Conservation (phyloP, 768 basidiomycete genomes). For the Lyophyllum atratum region DNA sequence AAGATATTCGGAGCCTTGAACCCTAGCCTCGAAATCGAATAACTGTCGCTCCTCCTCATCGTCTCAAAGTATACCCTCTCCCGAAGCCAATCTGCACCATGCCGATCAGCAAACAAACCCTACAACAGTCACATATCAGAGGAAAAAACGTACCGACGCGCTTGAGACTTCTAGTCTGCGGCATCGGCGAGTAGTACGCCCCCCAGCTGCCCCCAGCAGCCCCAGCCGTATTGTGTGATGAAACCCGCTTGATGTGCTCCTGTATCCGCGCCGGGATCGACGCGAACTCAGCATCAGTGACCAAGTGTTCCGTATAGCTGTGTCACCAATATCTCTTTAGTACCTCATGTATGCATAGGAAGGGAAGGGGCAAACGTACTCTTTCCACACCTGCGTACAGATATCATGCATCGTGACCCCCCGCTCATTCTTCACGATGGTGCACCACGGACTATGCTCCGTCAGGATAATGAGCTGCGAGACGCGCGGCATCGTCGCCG, state of each 20-base stretch:
- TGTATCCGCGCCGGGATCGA: conserved; percentile 64
- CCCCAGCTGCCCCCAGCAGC: conserved; percentile 23
- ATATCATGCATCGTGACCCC: conserved; percentile 81
- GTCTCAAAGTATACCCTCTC: conserved; percentile 74
- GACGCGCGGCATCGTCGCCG: conserved; percentile 70
- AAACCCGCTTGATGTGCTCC: conserved; percentile 69
- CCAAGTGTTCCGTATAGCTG: conserved; percentile 69
- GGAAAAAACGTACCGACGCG: conserved; percentile 60
- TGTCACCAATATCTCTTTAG: background rate
- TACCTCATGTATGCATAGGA: background rate
- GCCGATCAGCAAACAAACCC: background rate
- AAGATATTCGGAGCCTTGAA: conserved; percentile 81
- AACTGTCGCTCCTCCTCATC: conserved; percentile 59
- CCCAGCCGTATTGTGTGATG: conserved; percentile 37
- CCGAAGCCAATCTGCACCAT: conserved; percentile 70
- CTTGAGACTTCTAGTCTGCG: conserved; percentile 50
- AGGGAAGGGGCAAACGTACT: conserved; percentile 49
- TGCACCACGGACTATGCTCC: conserved; percentile 74
- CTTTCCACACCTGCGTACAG: conserved; percentile 71
- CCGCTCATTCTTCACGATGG: conserved; percentile 65
- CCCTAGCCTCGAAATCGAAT: conserved; percentile 62
- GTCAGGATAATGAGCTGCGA: conserved; percentile 60
- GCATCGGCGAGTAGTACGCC: conserved; percentile 52
- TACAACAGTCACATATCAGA: background rate
- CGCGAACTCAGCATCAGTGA: conserved; percentile 67